A percentile compares a stretch with the other conserved stretches of the same genome.
Conservation (phyloP, 2,329 filamentous ascomycete genomes). For the Diplodia intermedia region DNA sequence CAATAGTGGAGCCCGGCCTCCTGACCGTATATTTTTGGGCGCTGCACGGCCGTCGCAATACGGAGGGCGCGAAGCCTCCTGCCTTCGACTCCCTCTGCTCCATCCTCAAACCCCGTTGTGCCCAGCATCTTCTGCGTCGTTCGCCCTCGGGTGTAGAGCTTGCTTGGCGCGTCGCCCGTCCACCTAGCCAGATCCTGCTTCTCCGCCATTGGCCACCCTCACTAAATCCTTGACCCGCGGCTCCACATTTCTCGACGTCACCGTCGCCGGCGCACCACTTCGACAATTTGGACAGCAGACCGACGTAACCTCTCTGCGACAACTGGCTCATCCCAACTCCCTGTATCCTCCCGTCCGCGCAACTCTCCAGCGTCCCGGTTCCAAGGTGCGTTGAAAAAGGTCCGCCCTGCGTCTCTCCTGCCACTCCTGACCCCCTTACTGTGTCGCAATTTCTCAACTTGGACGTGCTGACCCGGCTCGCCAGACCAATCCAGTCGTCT, state of each 20-base stretch:
- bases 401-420: constrained; percentile 2
- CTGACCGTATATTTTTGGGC: constrained; percentile 29
- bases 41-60: constrained; percentile 27
- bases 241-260: constrained; percentile 33
- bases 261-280: constrained; percentile 21
- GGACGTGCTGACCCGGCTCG: constrained; percentile 21
- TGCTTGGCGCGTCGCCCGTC: constrained; percentile 25
- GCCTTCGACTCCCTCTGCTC: constrained; percentile 14
- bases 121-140: constrained; percentile 2
- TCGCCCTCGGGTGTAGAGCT: constrained; percentile 22
- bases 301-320: constrained; percentile 7
- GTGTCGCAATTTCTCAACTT: not conserved
- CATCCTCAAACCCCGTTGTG: constrained; percentile 12
- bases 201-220: constrained; percentile 28
- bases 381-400: constrained; percentile 9
- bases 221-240: constrained; percentile 27
- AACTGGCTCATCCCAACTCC: constrained; percentile 3
- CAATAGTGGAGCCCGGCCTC: constrained; percentile 30
- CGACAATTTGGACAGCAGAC: constrained; percentile 14
- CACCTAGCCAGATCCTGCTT: constrained; percentile 15
- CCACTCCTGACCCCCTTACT: constrained; percentile 30
- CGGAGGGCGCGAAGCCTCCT: constrained; percentile 11
- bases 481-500: constrained; percentile 13
- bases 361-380: not conserved
- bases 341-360: not conserved